phyloP scores from a whole-genome alignment of 2,329 filamentous ascomycete genomes.

The Microcera coccophila region DNA sequence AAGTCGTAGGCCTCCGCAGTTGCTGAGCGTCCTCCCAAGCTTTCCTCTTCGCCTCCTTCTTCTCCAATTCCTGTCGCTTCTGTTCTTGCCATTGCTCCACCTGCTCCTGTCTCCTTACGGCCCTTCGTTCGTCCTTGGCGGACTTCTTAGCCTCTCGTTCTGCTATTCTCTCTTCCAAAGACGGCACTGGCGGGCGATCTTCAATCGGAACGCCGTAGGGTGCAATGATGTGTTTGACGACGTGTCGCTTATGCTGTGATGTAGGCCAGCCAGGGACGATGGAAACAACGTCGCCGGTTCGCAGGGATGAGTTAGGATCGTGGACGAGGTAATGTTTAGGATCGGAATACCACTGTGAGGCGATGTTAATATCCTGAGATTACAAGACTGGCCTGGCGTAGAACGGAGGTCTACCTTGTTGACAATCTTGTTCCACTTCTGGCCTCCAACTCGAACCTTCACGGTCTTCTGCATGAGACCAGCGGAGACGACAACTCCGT shows the following conservation, averaged over 20 bases:
- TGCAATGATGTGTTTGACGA: conserved; percentile 71
- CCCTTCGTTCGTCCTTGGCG: conserved; percentile 53
- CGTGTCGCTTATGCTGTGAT: conserved; percentile 65
- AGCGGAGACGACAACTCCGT: conserved; percentile 71
- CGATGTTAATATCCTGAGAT: conserved; percentile 2
- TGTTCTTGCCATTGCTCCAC: conserved; percentile 25
- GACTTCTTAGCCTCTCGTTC: conserved; percentile 52
- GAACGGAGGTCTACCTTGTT: conserved; percentile 56
- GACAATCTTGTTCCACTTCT: conserved; percentile 68
- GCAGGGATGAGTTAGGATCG: conserved; percentile 70
- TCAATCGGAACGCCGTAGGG: conserved; percentile 61
- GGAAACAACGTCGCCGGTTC: conserved; percentile 70
- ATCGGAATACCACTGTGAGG: conserved; percentile 60
- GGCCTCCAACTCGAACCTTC: conserved; percentile 68
- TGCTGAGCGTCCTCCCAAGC: conserved; percentile 20
- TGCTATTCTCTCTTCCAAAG: conserved; percentile 56
- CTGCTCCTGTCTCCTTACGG: conserved; percentile 28
- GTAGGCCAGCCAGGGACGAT: conserved; percentile 64
- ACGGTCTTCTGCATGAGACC: conserved; percentile 76
- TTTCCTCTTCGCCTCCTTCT: conserved; percentile 22
- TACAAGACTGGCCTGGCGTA: not conserved
- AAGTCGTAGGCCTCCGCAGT: conserved; percentile 15
- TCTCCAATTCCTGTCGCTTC: conserved; percentile 23
- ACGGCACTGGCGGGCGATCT: conserved; percentile 62
- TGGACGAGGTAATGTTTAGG: conserved; percentile 67